Base-by-base conservation (phyloP, 2,329 filamentous ascomycete species). In the Botryotinia calthae region DNA sequence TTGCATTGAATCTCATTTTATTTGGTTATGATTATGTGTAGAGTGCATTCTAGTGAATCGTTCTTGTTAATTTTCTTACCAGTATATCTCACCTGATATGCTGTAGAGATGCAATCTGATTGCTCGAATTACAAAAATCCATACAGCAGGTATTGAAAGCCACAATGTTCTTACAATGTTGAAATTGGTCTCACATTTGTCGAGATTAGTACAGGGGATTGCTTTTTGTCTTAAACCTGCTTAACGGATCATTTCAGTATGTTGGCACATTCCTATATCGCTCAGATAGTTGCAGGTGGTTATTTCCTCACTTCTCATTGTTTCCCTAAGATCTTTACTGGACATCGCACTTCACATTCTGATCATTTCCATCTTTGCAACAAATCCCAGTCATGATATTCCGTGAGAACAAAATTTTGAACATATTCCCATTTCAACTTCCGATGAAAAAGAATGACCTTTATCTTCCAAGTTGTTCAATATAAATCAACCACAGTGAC, bases 351-450 rank as follows among this genome's bases (percentile, higher is more conserved):
- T 18, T n/a, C 25, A 16, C 59, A 10, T 16, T 62, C 14, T 42
- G 4, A 9, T 16, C 1, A 0, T n/a, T 62, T 42, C 9, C 34
- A 10, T 8, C 6, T 1, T 62, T 5, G 7, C 1, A n/a, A n/a
- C 5, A n/a, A 8, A 40, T 5, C 20, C 5, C 10, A 25, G 31
- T 25, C 4, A 25, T 4, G n/a, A n/a, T 9, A 2, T 9, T 37
- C 18, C 34, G 28, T n/a, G 22, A 8, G 9, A 18, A 18, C 34
- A 8, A 25, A 62, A n/a, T 0, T n/a, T 6, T 51, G 48, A 51
- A 51, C 4, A 14, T n/a, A 14, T 51, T 51, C 25, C 22, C 22
- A n/a, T 5, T 14, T 2, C 34, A n/a, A 51, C 25, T 14, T n/a
- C 22, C 1, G 10, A 51, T 2, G 48, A 25, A 51, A n/a, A 6